A percentile compares a stretch with the other conserved stretches of the same genome.
Evolutionary conservation across 371 early-diverging fungal species (phyloP).

Genomic region (Chytridium lagenaria): DNA sequence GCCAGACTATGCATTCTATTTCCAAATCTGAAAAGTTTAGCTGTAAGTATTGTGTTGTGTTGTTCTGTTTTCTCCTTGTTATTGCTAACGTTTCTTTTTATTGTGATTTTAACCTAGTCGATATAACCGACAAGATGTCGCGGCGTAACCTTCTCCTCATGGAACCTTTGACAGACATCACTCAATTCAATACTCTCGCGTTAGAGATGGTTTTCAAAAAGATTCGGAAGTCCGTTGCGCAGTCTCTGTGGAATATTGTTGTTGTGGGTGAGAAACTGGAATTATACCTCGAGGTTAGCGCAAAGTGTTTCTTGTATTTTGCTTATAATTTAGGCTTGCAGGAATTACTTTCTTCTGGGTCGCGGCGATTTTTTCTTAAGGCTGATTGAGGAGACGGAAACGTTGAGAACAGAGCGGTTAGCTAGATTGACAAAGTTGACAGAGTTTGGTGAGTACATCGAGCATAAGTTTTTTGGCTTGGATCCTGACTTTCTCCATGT

Average conservation of each 20-base stretch:
- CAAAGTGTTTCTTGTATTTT: not conserved
- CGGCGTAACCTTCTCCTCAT: constrained; percentile 11
- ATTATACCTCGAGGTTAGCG: constrained; percentile 56
- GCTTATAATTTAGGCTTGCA: constrained; percentile 65
- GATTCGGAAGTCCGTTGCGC: constrained; percentile 66
- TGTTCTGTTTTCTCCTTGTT: not conserved
- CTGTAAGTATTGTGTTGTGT: not conserved
- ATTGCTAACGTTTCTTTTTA: not conserved
- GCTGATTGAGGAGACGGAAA: constrained; percentile 65
- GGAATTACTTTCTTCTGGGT: constrained; percentile 69
- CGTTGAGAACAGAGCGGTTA: constrained; percentile 45
- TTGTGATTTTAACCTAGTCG: constrained; percentile 12
- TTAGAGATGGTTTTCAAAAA: constrained; percentile 36
- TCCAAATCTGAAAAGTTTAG: constrained; percentile 31
- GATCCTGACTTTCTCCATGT: not conserved
- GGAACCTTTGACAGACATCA: not conserved
- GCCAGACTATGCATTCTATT: constrained; percentile 73
- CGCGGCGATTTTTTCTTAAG: constrained; percentile 72
- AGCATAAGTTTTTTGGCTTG: not conserved
- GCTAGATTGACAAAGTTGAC: constrained; percentile 52
- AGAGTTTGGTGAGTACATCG: constrained; percentile 32
- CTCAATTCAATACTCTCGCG: constrained; percentile 31
- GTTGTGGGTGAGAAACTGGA: constrained; percentile 67
- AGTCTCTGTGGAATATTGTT: constrained; percentile 73
- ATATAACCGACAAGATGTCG: constrained; percentile 13